Conservation (phyloP, 306 rosid species). For the Oxytropis ochrocephala region DNA sequence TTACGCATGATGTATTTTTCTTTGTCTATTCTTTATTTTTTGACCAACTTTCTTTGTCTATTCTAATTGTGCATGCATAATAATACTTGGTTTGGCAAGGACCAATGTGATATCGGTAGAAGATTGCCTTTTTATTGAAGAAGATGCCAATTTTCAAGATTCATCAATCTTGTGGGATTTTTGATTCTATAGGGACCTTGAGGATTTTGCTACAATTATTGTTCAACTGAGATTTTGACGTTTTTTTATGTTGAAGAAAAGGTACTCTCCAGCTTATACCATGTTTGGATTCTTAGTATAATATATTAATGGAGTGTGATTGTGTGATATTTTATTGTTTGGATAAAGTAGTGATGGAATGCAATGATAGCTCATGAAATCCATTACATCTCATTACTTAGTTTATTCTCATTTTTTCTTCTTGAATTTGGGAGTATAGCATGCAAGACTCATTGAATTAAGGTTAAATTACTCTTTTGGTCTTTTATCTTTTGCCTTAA, state of each 20-base stretch:
- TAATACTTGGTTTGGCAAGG: background rate
- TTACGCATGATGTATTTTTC: background rate
- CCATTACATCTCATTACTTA: too few relatives aligned
- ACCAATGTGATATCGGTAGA: background rate
- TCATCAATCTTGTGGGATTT: background rate
- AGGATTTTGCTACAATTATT: background rate
- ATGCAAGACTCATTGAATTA: too few relatives aligned
- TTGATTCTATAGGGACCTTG: slow-evolving; percentile 3
- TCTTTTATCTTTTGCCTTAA: too few relatives aligned
- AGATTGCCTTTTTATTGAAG: slow-evolving; percentile 2
- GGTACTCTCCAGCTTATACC: too few relatives aligned
- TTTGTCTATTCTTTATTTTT: background rate
- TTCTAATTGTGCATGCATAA: background rate
- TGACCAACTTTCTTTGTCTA: background rate
- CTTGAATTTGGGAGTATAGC: too few relatives aligned
- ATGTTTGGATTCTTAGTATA: too few relatives aligned
- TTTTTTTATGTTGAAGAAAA: background rate
- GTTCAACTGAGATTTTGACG: background rate
- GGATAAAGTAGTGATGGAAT: too few relatives aligned
- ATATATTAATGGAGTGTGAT: too few relatives aligned
- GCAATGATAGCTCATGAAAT: too few relatives aligned
- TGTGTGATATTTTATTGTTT: too few relatives aligned
- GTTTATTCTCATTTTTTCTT: too few relatives aligned
- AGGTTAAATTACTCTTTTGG: too few relatives aligned
- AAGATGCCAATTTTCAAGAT: background rate